Conservation (phyloP, 495 filamentous ascomycete species). For the Aspergillus baeticus region DNA sequence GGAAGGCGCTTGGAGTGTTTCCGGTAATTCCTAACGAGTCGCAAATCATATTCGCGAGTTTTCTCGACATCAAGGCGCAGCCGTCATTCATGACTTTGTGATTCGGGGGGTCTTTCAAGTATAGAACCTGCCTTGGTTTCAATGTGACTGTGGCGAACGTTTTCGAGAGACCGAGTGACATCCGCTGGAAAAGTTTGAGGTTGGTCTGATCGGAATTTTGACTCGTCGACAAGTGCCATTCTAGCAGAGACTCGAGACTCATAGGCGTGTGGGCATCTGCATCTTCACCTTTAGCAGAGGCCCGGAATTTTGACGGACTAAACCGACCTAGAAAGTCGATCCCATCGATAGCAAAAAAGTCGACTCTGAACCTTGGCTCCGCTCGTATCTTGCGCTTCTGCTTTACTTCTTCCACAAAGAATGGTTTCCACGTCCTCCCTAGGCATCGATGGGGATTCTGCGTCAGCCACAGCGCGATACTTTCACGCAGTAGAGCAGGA, state of each 20-base stretch:
- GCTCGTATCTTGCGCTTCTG: conserved; percentile 32
- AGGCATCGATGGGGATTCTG: conserved; percentile 40
- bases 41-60: conserved; percentile 59
- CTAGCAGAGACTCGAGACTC: conserved; percentile 41
- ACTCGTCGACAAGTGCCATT: conserved; percentile 48
- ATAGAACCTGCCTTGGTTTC: conserved; percentile 38
- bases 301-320: conserved; percentile 4
- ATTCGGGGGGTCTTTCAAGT: conserved; percentile 26
- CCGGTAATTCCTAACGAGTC: conserved; percentile 55
- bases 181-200: conserved; percentile 53
- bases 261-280: conserved; percentile 32
- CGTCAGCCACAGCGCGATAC: conserved; percentile 42
- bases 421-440: conserved; percentile 47
- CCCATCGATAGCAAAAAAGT: conserved; percentile 55
- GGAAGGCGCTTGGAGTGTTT: conserved; percentile 69
- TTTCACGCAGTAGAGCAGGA: conserved; percentile 31
- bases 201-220: conserved; percentile 42
- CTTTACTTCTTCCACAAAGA: conserved; percentile 43
- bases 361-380: conserved; percentile 39
- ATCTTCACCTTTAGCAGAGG: conserved; percentile 25
- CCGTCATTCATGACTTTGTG: conserved; percentile 76
- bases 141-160: conserved; percentile 50
- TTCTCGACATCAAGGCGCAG: conserved; percentile 67
- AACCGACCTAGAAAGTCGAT: conserved; percentile 33
- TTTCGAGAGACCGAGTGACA: conserved; percentile 42